These are phyloP conservation scores for Naganishia liquefaciens DNA, from an alignment of 1,284 basidiomycete genomes.

Conservation along the genomic window DNA sequence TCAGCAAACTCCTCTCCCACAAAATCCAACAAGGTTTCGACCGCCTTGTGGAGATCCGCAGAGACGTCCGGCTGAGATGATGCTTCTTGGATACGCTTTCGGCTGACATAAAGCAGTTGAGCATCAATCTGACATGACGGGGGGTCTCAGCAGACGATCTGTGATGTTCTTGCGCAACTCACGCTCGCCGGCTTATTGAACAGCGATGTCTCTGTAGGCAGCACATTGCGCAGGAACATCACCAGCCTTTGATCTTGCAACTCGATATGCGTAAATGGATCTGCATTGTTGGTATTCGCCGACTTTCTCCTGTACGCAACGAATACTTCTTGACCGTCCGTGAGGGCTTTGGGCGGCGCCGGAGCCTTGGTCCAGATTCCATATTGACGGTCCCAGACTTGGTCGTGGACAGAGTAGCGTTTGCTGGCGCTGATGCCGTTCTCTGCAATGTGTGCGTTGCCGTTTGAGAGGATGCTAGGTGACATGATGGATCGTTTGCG, in stretches of 20 bases:
- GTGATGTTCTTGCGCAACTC: background rate
- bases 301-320: conserved; percentile 8
- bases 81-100: conserved; percentile 13
- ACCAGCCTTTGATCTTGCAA: conserved; percentile 9
- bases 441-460: background rate
- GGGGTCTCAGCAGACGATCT: background rate
- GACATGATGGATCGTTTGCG: background rate
- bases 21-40: conserved; percentile 1
- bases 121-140: background rate
- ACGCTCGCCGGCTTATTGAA: conserved; percentile 18
- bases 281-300: conserved; percentile 18
- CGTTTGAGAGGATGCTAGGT: conserved; percentile 3
- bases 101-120: conserved; percentile 12
- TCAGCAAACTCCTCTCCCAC: conserved; percentile 11
- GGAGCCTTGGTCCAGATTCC: conserved; percentile 20
- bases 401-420: conserved; percentile 11
- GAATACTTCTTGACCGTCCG: conserved; percentile 2
- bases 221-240: conserved; percentile 13
- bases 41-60: background rate
- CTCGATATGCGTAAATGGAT: conserved; percentile 20
- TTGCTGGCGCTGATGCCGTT: background rate
- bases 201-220: conserved; percentile 11
- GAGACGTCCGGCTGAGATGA: background rate
- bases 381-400: conserved; percentile 18
- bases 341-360: background rate